Evolutionary conservation across 225 moss, liverwort and hornwort species (phyloP).

Genomic region (Polytrichum commune): DNA sequence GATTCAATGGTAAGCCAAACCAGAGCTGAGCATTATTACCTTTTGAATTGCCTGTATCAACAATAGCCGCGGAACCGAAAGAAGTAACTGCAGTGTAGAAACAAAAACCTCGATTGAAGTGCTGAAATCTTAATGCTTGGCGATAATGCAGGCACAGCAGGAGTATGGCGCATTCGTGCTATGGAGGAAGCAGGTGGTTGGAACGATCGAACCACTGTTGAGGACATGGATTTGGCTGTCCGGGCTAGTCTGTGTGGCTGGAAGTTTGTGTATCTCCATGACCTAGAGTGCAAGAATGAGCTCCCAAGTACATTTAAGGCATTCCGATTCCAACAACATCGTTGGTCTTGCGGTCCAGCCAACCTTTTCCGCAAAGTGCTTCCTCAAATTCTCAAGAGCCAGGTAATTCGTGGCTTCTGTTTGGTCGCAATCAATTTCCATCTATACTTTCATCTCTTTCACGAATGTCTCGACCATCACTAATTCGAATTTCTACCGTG

Average conservation of each 20-base stretch:
- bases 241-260: conserved; percentile 77
- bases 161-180: conserved; percentile 79
- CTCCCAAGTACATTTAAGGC: conserved; percentile 85
- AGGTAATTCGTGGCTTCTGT: neutral
- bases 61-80: no score
- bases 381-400: conserved; percentile 49
- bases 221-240: conserved; percentile 90
- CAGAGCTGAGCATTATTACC: no score
- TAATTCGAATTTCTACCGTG: neutral
- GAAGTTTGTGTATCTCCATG: conserved; percentile 79
- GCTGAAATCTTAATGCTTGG: neutral
- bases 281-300: conserved; percentile 73
- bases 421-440: neutral
- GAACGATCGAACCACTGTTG: conserved; percentile 89
- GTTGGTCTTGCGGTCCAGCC: conserved; percentile 87
- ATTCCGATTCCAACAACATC: conserved; percentile 79
- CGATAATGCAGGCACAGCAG: conserved; percentile 40
- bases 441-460: neutral
- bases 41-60: no score
- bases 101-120: neutral
- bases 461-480: neutral
- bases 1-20: conserved; percentile 56
- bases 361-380: conserved; percentile 76
- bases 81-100: no score
- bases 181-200: conserved; percentile 86